Conservation (phyloP, 2,329 filamentous ascomycete genomes). For the Fusarium floridanum region DNA sequence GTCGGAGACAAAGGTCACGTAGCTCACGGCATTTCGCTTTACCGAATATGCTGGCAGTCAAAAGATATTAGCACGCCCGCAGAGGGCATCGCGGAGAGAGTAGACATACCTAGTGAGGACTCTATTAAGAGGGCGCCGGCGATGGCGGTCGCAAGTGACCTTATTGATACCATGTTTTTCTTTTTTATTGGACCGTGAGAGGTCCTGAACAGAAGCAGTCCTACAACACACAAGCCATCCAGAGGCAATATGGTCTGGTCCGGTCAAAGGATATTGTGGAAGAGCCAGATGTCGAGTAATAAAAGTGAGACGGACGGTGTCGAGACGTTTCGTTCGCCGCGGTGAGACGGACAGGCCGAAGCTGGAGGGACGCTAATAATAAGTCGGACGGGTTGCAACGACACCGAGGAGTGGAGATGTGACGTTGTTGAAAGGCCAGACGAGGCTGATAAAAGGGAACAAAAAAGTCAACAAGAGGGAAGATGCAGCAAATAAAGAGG, state of each 20-base stretch:
- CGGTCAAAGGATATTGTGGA: not conserved
- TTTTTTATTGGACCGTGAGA: conserved; percentile 29
- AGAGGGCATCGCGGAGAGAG: not conserved
- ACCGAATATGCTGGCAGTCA: conserved; percentile 72
- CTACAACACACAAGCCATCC: conserved; percentile 39
- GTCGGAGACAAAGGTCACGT: conserved; percentile 80
- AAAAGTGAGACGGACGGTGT: conserved; percentile 28
- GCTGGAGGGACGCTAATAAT: conserved; percentile 12
- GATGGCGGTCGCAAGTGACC: conserved; percentile 49
- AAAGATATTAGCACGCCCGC: conserved; percentile 35
- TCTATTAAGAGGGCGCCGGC: conserved; percentile 49
- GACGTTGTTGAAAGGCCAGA: not conserved
- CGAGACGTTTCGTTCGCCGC: not conserved
- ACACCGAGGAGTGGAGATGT: conserved; percentile 21
- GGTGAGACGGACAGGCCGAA: conserved; percentile 26
- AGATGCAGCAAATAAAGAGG: not conserved
- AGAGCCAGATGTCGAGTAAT: conserved; percentile 11
- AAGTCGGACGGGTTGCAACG: not conserved
- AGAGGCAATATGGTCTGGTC: conserved; percentile 8
- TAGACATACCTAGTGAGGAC: conserved; percentile 49
- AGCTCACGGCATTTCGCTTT: conserved; percentile 80
- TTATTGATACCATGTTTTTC: conserved; percentile 51
- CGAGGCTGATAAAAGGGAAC: not conserved
- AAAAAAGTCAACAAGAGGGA: not conserved
- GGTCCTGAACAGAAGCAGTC: conserved; percentile 26